phyloP scores from a whole-genome alignment of 2,329 filamentous ascomycete genomes.

The Raffaelea ambrosiae region DNA sequence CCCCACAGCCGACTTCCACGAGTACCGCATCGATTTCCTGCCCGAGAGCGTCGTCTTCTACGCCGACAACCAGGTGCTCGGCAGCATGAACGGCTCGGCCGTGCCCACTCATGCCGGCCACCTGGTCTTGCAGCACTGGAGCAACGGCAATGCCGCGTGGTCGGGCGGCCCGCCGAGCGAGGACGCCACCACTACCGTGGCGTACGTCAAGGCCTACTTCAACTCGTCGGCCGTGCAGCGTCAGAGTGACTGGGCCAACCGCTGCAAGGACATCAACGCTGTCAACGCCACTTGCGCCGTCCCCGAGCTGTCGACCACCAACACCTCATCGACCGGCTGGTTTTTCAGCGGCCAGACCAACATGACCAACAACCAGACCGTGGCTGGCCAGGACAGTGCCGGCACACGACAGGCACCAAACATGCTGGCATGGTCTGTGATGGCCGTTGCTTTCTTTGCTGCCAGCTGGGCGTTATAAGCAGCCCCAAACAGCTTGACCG shows the following conservation, averaged over 20 bases:
- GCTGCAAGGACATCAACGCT: conserved; percentile 31
- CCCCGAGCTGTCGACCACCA: conserved; percentile 32
- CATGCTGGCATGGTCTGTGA: background rate
- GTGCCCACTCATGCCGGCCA: conserved; percentile 56
- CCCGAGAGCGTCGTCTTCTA: conserved; percentile 57
- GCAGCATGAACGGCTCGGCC: conserved; percentile 44
- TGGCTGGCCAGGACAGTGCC: conserved; percentile 13
- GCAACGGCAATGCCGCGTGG: conserved; percentile 65
- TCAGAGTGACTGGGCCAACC: conserved; percentile 26
- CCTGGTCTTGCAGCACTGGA: conserved; percentile 68
- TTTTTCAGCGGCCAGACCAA: conserved; percentile 42
- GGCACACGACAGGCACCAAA: background rate
- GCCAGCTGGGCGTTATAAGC: conserved; percentile 1
- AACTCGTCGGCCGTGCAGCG: conserved; percentile 50
- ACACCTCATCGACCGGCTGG: conserved; percentile 24
- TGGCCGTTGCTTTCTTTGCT: background rate
- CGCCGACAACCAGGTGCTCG: conserved; percentile 51
- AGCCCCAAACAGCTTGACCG: background rate
- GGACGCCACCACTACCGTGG: conserved; percentile 56
- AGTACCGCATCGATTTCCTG: conserved; percentile 72
- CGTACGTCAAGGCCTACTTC: conserved; percentile 72
- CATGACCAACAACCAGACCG: conserved; percentile 39
- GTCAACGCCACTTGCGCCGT: conserved; percentile 38
- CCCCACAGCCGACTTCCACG: conserved; percentile 58
- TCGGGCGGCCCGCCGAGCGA: conserved; percentile 57